These are phyloP conservation scores for Cyberlindnera japonica DNA, from an alignment of 805 yeast species.

Conservation along the genomic window DNA sequence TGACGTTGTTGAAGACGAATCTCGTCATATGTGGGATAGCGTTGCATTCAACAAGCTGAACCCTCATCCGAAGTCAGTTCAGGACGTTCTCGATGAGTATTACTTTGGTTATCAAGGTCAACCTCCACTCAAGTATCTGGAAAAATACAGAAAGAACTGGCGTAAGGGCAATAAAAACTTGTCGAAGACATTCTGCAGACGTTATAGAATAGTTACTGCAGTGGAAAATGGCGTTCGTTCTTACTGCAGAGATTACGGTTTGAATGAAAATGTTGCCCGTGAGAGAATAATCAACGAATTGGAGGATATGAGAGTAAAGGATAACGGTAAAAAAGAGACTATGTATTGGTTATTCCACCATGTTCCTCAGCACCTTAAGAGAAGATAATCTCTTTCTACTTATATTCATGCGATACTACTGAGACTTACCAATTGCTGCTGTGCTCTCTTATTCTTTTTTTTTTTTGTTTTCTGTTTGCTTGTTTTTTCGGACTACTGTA, in stretches of 20 bases:
- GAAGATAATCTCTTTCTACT: conserved; percentile 10
- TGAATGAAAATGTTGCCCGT: conserved; percentile 20
- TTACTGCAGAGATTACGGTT: conserved; percentile 19
- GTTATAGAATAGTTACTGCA: conserved; percentile 26
- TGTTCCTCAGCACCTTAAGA: conserved; percentile 26
- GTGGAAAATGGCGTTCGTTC: conserved; percentile 24
- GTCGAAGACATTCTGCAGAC: conserved; percentile 26
- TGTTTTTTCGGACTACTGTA: no score
- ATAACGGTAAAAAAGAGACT: conserved; percentile 27
- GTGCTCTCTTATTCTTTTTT: background rate
- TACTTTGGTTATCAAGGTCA: conserved; percentile 28
- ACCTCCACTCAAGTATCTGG: conserved; percentile 27
- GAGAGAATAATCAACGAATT: conserved; percentile 24
- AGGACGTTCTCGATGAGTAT: conserved; percentile 28
- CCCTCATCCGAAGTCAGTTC: conserved; percentile 25
- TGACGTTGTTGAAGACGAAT: conserved; percentile 15
- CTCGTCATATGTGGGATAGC: conserved; percentile 19
- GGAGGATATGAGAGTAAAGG: conserved; percentile 22
- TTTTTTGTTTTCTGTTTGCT: no score
- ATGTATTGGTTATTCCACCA: conserved; percentile 31
- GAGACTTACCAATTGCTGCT: no score
- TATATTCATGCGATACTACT: background rate
- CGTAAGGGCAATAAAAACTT: conserved; percentile 26
- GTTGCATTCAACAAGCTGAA: conserved; percentile 22
- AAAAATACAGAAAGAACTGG: conserved; percentile 28